Conservation (phyloP, 2,329 filamentous ascomycete genomes). For the Moelleriella libera region DNA sequence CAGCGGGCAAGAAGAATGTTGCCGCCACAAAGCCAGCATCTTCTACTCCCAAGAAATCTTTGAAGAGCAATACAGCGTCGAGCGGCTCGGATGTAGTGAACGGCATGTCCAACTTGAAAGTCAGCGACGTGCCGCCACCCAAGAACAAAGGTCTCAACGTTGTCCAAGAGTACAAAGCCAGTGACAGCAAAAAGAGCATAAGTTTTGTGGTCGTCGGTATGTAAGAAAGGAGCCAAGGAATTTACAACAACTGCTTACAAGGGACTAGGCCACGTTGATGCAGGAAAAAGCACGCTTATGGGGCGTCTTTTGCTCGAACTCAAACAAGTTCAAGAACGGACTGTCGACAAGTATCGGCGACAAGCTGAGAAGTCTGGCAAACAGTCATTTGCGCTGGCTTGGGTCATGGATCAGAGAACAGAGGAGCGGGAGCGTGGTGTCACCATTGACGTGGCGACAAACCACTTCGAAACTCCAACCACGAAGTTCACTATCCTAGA, state of each 20-base stretch:
- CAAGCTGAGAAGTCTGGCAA: conserved; percentile 90
- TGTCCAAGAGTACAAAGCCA: conserved; percentile 62
- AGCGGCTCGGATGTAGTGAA: conserved; percentile 13
- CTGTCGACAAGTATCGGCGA: conserved; percentile 73
- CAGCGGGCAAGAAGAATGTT: conserved; percentile 35
- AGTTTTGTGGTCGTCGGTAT: conserved; percentile 89
- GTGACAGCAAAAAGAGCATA: conserved; percentile 61
- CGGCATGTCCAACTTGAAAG: conserved; percentile 19
- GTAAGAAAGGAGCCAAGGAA: conserved; percentile 10
- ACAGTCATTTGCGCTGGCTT: conserved; percentile 87
- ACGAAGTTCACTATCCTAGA: conserved; percentile 90
- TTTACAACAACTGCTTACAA: neutral
- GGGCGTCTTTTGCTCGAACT: conserved; percentile 83
- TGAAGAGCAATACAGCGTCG: conserved; percentile 19
- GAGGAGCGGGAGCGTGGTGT: conserved; percentile 85
- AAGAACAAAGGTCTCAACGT: conserved; percentile 77
- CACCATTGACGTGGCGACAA: conserved; percentile 92
- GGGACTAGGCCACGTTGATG: conserved; percentile 73
- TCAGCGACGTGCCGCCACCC: conserved; percentile 40
- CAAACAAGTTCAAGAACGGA: conserved; percentile 74
- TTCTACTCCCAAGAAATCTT: conserved; percentile 18
- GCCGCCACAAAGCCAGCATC: conserved; percentile 17
- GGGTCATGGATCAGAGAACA: conserved; percentile 85
- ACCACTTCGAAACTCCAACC: conserved; percentile 79
- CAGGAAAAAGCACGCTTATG: conserved; percentile 96